Evolutionary conservation across 1,139 yeast species (phyloP), one percentile per base, ranked within the genome.

Genomic region (Yamadazyma pseudoaaseri): DNA sequence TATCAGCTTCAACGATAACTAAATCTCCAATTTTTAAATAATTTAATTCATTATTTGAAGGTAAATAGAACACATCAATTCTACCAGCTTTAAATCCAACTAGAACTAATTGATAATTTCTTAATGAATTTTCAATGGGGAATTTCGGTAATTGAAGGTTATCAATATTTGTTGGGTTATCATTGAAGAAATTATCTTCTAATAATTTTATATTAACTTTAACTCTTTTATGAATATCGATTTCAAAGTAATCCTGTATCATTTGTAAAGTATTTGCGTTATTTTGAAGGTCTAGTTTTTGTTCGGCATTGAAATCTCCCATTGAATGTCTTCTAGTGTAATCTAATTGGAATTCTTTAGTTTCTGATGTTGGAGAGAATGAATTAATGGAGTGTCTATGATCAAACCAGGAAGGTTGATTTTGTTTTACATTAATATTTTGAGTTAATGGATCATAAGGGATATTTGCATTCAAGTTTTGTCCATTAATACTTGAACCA

Each of bases 1-100:
- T 72, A 56, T 92, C 98, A n/a, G 97, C 98, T 57, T 92, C 97
- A 24, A 90, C 96, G 45, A 90, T 81, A 10, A 92, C 96, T 53
- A 89, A 72, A 55, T 89, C 97, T 17, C 86, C 85, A 12, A 76
- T 61, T 30, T 72, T 65, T 25, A 62, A 47, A 25, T 47, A 41
- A 17, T 39, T 31, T 31, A 48, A 39, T 13, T 53, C 36, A 16
- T 38, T 38, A 42, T 52, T 49, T 14, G 64, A 60, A 2, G 90
- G 82, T 11, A 82, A 63, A 48, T 83, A 82, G 46, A 87, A 81
- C 3, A 90, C 85, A 54, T 92, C 98, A 41, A 85, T 65, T 41
- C 96, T 74, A 8, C 95, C 92, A 17, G 87, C 84, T 57, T 94
- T 92, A 61, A 92, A 85, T 37, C 86, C 81, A 20, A 90, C 94